Percentiles rank a stretch among this genome's conserved stretches.
phyloP scores from a whole-genome alignment of 2,329 filamentous ascomycete genomes.

The Nannizzia gypsea region DNA sequence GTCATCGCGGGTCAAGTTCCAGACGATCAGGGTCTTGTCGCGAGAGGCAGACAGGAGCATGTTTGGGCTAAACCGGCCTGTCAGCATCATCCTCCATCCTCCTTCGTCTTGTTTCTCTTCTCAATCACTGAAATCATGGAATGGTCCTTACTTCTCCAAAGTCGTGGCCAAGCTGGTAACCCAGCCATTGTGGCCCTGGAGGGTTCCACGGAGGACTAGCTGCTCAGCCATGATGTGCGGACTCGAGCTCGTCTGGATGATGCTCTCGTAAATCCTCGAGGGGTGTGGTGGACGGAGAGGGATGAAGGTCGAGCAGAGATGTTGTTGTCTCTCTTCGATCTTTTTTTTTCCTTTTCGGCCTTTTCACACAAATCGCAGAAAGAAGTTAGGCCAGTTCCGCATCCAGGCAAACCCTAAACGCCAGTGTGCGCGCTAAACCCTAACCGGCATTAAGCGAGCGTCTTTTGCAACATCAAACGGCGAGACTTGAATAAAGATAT shows the following conservation, averaged over 20 bases:
- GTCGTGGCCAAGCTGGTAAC: conserved; percentile 97
- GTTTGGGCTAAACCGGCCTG: conserved; percentile 61
- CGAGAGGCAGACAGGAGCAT: conserved; percentile 97
- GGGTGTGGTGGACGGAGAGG: conserved; percentile 23
- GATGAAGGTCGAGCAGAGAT: conserved; percentile 26
- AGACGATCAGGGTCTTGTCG: conserved; percentile 99
- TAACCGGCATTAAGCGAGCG: conserved; percentile 21
- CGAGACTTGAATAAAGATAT: neutral
- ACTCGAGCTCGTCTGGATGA: conserved; percentile 25
- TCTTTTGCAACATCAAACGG: neutral
- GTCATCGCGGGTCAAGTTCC: conserved; percentile 99
- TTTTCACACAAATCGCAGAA: conserved; percentile 21
- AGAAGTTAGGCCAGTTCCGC: conserved; percentile 17
- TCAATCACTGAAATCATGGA: conserved; percentile 7
- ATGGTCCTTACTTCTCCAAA: conserved; percentile 76
- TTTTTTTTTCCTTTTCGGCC: conserved; percentile 23
- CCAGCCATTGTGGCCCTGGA: conserved; percentile 99
- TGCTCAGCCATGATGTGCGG: conserved; percentile 66
- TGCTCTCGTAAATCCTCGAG: conserved; percentile 23
- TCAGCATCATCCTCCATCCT: conserved; percentile 25
- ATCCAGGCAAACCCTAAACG: conserved; percentile 30
- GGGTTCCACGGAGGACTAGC: conserved; percentile 90
- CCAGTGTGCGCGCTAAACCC: conserved; percentile 19
- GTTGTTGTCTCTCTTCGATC: neutral
- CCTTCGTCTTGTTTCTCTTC: neutral